A percentile compares a stretch with the other conserved stretches of the same genome.
These are phyloP conservation scores for Eimeria maxima DNA, from an alignment of 169 alveolate genomes.

Conservation along the genomic window DNA sequence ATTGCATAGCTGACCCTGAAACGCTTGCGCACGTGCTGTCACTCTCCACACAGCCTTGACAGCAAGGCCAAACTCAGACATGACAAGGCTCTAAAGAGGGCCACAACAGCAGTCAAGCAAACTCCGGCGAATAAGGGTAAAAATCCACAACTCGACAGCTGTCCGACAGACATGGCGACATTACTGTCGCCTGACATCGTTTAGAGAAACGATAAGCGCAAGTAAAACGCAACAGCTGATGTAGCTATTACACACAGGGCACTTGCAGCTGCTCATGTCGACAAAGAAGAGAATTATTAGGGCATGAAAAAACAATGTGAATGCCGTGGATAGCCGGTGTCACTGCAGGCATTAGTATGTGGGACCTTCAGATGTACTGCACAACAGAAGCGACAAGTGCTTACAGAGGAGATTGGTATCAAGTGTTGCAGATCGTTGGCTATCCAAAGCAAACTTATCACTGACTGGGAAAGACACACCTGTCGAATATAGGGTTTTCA, in stretches of 20 bases:
- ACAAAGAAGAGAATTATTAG: not conserved
- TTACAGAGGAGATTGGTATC: not conserved
- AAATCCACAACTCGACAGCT: not conserved
- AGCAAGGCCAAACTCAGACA: not conserved
- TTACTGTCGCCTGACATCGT: not conserved
- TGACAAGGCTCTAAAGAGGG: not conserved
- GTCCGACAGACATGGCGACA: not conserved
- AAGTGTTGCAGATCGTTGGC: not conserved
- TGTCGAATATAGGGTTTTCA: not conserved
- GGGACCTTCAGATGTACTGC: not conserved
- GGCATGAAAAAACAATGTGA: not conserved
- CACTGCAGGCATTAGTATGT: not conserved
- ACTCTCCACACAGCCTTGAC: not conserved
- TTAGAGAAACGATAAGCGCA: not conserved
- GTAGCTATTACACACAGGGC: not conserved
- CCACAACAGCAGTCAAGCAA: not conserved
- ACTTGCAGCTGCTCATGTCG: not conserved
- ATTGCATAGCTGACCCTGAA: too few species aligned
- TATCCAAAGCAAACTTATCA: not conserved
- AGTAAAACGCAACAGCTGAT: not conserved
- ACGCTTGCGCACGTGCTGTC: too few species aligned
- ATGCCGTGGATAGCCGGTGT: not conserved
- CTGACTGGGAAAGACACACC: not conserved
- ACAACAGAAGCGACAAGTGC: not conserved
- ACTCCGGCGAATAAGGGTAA: not conserved